These are phyloP conservation scores for Aureobasidium sp. DNA, from an alignment of 2,329 filamentous ascomycete genomes.

Conservation along the genomic window DNA sequence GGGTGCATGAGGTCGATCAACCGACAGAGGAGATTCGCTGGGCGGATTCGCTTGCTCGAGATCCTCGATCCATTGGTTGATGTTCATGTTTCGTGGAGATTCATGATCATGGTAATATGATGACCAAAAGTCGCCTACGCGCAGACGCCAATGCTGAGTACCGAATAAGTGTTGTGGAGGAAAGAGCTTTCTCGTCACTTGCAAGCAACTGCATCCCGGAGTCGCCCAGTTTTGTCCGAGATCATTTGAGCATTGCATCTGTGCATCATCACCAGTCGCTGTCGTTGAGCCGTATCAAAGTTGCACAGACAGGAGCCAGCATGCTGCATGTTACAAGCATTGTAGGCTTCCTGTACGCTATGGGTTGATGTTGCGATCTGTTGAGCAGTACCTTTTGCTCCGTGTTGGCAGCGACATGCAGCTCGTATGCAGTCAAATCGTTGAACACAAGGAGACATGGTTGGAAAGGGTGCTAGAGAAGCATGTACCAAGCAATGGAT, in stretches of 20 bases:
- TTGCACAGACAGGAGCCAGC: not conserved
- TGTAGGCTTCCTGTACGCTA: not conserved
- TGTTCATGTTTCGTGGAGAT: constrained; percentile 30
- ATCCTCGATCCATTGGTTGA: constrained; percentile 36
- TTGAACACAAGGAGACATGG: not conserved
- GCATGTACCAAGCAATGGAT: not conserved
- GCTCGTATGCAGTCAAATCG: not conserved
- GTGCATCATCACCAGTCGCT: not conserved
- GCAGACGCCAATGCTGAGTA: not conserved
- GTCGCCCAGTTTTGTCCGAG: not conserved
- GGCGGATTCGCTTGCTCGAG: constrained; percentile 20
- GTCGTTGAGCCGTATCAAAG: not conserved
- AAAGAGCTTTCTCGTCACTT: not conserved
- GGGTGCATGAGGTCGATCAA: not conserved
- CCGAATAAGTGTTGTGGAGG: not conserved
- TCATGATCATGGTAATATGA: not conserved
- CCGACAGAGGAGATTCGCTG: not conserved
- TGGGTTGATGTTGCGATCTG: not conserved
- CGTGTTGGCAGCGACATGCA: constrained; percentile 6
- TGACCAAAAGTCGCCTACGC: not conserved
- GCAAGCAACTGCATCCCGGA: not conserved
- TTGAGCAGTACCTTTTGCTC: not conserved
- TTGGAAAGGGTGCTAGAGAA: not conserved
- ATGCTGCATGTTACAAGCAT: not conserved
- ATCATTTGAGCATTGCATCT: not conserved